Percentiles rank a stretch among this genome's conserved stretches.
Evolutionary conservation across 2,329 filamentous ascomycete genomes (phyloP).

Genomic region (Penicillium corylophilum): DNA sequence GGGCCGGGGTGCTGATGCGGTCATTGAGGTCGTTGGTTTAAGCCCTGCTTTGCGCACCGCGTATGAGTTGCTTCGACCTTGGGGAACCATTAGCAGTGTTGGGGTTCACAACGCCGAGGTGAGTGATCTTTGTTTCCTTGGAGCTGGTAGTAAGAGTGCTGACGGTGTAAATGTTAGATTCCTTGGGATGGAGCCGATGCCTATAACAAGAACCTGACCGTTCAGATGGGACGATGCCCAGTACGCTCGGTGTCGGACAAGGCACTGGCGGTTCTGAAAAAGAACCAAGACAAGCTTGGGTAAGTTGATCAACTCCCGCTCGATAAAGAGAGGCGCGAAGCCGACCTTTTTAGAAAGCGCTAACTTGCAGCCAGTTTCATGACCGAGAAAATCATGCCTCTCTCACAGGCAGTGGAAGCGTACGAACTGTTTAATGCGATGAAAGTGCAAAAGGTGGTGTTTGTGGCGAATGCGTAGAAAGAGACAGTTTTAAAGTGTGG

Average conservation of each 20-base stretch:
- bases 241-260: conserved; percentile 69
- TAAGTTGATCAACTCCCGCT: no score
- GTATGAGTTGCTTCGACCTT: conserved; percentile 70
- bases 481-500: conserved; percentile 1
- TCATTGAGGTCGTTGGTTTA: conserved; percentile 75
- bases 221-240: conserved; percentile 76
- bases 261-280: conserved; percentile 63
- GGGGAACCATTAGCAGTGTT: conserved; percentile 71
- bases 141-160: neutral
- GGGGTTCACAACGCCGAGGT: conserved; percentile 74
- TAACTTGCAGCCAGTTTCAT: conserved; percentile 60
- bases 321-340: no score
- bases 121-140: conserved; percentile 16
- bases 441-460: conserved; percentile 73
- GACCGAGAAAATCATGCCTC: conserved; percentile 72
- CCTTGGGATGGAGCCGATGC: conserved; percentile 66
- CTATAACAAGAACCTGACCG: conserved; percentile 65
- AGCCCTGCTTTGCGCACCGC: conserved; percentile 68
- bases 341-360: neutral
- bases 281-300: conserved; percentile 66
- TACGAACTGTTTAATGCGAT: conserved; percentile 72
- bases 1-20: conserved; percentile 79
- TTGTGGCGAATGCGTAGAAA: conserved; percentile 49
- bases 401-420: conserved; percentile 64
- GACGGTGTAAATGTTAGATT: conserved; percentile 49